Conservation (phyloP, 306 rosid genomes). For the Trifolium subterraneum region DNA sequence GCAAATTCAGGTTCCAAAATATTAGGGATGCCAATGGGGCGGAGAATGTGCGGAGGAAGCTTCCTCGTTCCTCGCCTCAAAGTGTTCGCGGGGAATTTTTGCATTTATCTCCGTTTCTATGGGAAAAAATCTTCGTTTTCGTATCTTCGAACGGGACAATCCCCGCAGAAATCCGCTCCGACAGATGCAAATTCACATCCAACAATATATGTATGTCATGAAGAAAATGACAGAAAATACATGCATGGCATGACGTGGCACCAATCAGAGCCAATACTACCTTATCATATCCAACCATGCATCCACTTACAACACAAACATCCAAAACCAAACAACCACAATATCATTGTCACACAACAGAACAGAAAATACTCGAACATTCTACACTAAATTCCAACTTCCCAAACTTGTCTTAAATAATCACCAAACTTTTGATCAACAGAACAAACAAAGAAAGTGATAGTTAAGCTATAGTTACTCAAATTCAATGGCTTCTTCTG, state of each 20-base stretch:
- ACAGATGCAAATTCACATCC: no score
- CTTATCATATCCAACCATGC: slow-evolving; percentile 64
- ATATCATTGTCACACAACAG: slow-evolving; percentile 47
- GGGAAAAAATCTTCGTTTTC: no score
- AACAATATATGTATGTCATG: no score
- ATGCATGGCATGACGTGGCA: slow-evolving; percentile 54
- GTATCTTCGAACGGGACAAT: no score
- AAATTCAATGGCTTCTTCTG: slow-evolving; percentile 76
- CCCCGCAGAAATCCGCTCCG: no score
- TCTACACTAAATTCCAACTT: slow-evolving; percentile 25
- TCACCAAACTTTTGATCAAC: not conserved
- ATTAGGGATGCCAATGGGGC: no score
- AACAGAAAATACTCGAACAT: slow-evolving; percentile 14
- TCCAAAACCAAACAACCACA: slow-evolving; percentile 49
- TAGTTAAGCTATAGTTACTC: not conserved
- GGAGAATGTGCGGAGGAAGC: no score
- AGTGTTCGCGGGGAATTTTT: no score
- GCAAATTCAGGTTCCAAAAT: no score
- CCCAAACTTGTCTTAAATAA: not conserved
- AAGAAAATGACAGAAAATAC: not conserved
- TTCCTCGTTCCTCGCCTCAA: no score
- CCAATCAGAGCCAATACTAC: slow-evolving; percentile 57
- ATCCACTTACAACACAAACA: slow-evolving; percentile 48
- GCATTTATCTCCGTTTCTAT: no score
- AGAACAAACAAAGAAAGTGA: slow-evolving; percentile 4